A percentile compares a stretch with the other conserved stretches of the same genome.
Conservation (phyloP, 257 asterid genomes). For the Capsicum chinense region DNA sequence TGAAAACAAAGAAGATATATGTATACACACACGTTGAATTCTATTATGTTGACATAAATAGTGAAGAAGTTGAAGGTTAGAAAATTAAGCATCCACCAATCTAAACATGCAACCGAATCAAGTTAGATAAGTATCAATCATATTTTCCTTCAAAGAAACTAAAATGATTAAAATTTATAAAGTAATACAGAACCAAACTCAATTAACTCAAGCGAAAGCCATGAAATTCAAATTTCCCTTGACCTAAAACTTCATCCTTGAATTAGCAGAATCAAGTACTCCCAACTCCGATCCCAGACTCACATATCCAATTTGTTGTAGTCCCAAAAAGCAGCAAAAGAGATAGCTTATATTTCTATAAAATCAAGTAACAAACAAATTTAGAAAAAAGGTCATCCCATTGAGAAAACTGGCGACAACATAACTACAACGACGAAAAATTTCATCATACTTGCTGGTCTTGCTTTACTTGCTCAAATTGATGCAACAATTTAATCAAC, state of each 20-base stretch:
- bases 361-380: background rate
- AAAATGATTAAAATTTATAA: background rate
- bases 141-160: background rate
- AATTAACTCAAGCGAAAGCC: background rate
- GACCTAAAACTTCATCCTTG: slow-evolving; percentile 10
- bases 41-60: no score
- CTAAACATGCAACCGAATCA: no score
- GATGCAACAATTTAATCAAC: background rate
- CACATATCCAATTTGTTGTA: background rate
- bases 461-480: background rate
- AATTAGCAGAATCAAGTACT: background rate
- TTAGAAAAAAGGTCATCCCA: background rate
- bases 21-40: no score
- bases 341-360: background rate
- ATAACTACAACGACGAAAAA: no score
- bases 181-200: background rate
- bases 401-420: background rate
- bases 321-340: background rate
- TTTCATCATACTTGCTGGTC: background rate
- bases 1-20: no score
- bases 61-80: no score
- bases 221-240: background rate
- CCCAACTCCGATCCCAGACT: background rate
- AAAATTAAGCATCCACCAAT: no score
- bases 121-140: no score